These are phyloP conservation scores for Arthrobotrys entomopaga DNA, from an alignment of 2,329 filamentous ascomycete genomes.

Conservation along the genomic window DNA sequence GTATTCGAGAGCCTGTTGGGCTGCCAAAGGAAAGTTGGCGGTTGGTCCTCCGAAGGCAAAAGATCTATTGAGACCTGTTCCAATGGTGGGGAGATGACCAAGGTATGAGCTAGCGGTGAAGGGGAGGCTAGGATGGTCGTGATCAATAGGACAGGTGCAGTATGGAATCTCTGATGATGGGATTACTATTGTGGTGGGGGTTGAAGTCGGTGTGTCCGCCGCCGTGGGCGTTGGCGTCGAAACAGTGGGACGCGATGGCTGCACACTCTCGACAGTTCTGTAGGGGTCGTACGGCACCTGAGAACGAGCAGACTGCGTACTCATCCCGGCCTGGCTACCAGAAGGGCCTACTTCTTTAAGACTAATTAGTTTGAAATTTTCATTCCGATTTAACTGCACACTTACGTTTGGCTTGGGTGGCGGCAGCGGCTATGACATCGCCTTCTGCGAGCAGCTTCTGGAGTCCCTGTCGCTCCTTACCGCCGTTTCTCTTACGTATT, in stretches of 20 bases:
- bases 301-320: too few species aligned
- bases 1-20: not conserved
- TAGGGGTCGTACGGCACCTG: too few species aligned
- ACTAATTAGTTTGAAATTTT: too few species aligned
- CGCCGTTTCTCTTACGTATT: not conserved
- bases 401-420: not conserved
- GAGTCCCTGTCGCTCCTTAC: conserved; percentile 7
- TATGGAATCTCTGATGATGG: not conserved
- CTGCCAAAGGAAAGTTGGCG: not conserved
- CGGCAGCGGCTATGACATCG: not conserved
- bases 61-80: not conserved
- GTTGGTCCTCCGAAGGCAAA: not conserved
- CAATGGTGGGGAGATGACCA: not conserved
- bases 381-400: too few species aligned
- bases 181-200: too few species aligned
- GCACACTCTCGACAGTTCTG: too few species aligned
- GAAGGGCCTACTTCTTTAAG: too few species aligned
- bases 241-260: too few species aligned
- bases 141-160: not conserved
- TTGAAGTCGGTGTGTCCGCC: too few species aligned
- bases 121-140: not conserved
- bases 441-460: conserved; percentile 7
- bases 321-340: too few species aligned
- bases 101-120: not conserved
- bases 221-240: too few species aligned